A percentile compares a stretch with the other conserved stretches of the same genome.
phyloP scores from a whole-genome alignment of 1,284 basidiomycete genomes.

The Irpex rosettiformis region DNA sequence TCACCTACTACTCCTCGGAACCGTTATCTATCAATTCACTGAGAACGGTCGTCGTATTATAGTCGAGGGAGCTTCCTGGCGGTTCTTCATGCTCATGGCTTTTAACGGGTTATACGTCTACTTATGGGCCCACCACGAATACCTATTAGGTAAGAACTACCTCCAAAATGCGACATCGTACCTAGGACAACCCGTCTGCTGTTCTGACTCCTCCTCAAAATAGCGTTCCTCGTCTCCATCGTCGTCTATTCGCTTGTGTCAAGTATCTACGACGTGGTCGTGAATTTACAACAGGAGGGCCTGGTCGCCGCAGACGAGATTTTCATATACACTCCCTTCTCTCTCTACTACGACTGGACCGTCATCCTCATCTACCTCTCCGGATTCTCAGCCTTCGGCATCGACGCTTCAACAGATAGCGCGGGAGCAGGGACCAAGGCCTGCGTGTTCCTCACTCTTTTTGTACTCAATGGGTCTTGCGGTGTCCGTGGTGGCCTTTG shows the following conservation, averaged over 20 bases:
- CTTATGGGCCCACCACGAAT: conserved; percentile 70
- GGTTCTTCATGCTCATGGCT: conserved; percentile 81
- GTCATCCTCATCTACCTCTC: conserved; percentile 88
- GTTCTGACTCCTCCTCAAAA: too few species aligned
- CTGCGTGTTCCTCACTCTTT: neutral
- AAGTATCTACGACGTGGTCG: neutral
- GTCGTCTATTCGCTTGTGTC: neutral
- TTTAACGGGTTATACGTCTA: conserved; percentile 86
- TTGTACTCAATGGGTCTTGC: neutral
- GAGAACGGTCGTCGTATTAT: conserved; percentile 74
- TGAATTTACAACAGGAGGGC: neutral
- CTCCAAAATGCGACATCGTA: conserved; percentile 29
- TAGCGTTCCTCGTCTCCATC: neutral
- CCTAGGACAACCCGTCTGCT: conserved; percentile 28
- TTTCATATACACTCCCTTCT: conserved; percentile 85
- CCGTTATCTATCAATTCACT: conserved; percentile 88
- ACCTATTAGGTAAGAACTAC: conserved; percentile 56
- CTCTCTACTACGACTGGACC: conserved; percentile 93
- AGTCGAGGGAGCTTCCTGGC: conserved; percentile 85
- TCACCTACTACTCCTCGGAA: conserved; percentile 84
- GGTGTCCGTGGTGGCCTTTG: conserved; percentile 88
- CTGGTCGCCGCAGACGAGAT: conserved; percentile 54
- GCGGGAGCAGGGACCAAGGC: conserved; percentile 68
- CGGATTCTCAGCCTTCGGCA: conserved; percentile 89
- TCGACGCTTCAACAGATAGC: conserved; percentile 58